Conservation (phyloP, 768 basidiomycete species). For the Rhizopogon vinicolor region DNA sequence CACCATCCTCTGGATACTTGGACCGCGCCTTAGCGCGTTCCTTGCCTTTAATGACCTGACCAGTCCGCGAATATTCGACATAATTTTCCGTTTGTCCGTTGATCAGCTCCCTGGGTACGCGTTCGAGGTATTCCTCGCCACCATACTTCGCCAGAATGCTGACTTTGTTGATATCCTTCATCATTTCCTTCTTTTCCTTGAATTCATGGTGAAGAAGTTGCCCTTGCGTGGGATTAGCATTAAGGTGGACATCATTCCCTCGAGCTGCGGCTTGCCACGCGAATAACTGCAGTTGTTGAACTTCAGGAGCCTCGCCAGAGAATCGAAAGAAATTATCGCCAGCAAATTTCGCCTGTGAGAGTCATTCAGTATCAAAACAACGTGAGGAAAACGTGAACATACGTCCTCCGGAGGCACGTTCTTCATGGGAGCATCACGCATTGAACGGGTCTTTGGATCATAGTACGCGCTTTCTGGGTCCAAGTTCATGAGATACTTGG, state of each 20-base stretch:
- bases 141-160: slow-evolving; percentile 93
- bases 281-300: slow-evolving; percentile 90
- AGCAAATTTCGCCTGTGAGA: slow-evolving; percentile 73
- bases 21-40: slow-evolving; percentile 84
- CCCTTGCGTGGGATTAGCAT: slow-evolving; percentile 95
- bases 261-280: slow-evolving; percentile 94
- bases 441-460: slow-evolving; percentile 98
- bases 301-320: slow-evolving; percentile 89
- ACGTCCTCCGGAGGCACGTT: slow-evolving; percentile 86
- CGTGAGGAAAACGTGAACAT: slow-evolving; percentile 22
- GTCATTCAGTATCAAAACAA: neutral
- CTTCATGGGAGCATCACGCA: slow-evolving; percentile 92
- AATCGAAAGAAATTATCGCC: slow-evolving; percentile 95
- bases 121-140: slow-evolving; percentile 87
- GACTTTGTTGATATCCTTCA: slow-evolving; percentile 84
- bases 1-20: slow-evolving; percentile 97
- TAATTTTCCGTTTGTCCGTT: slow-evolving; percentile 97
- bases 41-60: slow-evolving; percentile 86
- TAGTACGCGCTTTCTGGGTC: slow-evolving; percentile 97
- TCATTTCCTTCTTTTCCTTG: slow-evolving; percentile 85
- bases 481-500: slow-evolving; percentile 96
- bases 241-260: slow-evolving; percentile 93
- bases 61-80: slow-evolving; percentile 92
- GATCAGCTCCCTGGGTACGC: slow-evolving; percentile 87
- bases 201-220: slow-evolving; percentile 89